Base-by-base conservation (phyloP, 441 rosid species). In the Pelargonium myrrhifolium region DNA sequence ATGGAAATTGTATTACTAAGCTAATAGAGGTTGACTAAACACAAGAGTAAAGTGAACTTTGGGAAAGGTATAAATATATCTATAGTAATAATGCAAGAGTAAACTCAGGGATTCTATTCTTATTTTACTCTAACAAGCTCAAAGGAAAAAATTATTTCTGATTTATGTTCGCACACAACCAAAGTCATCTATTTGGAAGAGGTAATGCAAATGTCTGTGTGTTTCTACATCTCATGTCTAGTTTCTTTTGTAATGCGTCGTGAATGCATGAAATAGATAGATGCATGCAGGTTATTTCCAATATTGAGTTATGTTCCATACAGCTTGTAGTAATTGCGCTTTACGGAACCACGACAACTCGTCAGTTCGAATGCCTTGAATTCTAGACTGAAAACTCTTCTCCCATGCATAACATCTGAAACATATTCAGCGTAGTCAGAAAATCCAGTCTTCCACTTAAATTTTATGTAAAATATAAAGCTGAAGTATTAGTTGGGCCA, bases 341-440 rank as follows among this genome's bases (percentile, higher is more conserved):
- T 86, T 89, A 61, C 97, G 87, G 84, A 96, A 96, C 99, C 99
- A 93, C 45, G 94, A 87, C 71, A 96, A 80, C 75, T 96, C 99
- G 62, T 90, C 97, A 81, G 73, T 79, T 59, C 98, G 87, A 67
- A 83, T 83, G 71, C 69, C 79, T 78, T 89, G 94, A 80, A 96
- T 96, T 84, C 89, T 93, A 60, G 83, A 79, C 72, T 90, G 96
- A 82, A 96, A 96, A 77, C 99, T 96, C 60, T 81, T 82, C 79
- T 96, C 99, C 99, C 99, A 96, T 68, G 96, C 98, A 84, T 96
- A 96, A 78, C 98, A 96, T 82, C 99, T 96, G 79, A 69, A 72
- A 17, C 66, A 76, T 80, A 74, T 67, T 68, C 55, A 74, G 67
- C 61, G 65, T 28, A 69, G 65, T 71, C 65, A 66, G 68, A 67